These are phyloP conservation scores for Adansonia rubrostipa DNA, from an alignment of 441 rosid genomes.

Conservation along the genomic window DNA sequence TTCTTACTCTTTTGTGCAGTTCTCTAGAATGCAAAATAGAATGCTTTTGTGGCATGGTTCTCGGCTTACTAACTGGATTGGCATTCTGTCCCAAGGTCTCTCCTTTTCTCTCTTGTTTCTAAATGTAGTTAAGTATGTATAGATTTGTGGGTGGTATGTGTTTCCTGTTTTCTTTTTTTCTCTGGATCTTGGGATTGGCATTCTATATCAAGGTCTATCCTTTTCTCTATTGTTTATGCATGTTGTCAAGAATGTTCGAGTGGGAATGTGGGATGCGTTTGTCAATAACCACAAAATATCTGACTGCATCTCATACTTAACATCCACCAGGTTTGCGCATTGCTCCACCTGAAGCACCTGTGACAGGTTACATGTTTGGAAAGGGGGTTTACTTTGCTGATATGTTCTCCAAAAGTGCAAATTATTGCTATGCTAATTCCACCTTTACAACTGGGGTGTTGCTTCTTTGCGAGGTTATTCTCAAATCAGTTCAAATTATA, in stretches of 20 bases:
- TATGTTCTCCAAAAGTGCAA: conserved; percentile 96
- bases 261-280: background rate
- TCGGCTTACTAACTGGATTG: conserved; percentile 90
- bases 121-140: conserved; percentile 2
- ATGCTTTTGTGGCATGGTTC: conserved; percentile 98
- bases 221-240: conserved; percentile 19
- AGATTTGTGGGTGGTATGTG: conserved; percentile 1
- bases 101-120: conserved; percentile 22
- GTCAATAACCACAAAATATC: conserved; percentile 25
- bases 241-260: conserved; percentile 11
- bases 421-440: conserved; percentile 67
- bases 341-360: conserved; percentile 97
- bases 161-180: conserved; percentile 15
- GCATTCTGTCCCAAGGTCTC: conserved; percentile 93
- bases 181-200: conserved; percentile 55
- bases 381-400: conserved; percentile 98
- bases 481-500: conserved; percentile 16
- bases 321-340: conserved; percentile 73
- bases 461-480: conserved; percentile 80
- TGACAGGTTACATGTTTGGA: conserved; percentile 90
- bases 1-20: conserved; percentile 47
- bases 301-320: conserved; percentile 33
- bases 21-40: conserved; percentile 59
- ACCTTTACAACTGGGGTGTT: conserved; percentile 66
- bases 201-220: conserved; percentile 75